A percentile compares a stretch with the other conserved stretches of the same genome.
Conservation (phyloP, 75 land plant genomes). For the Picea sitchensis region DNA sequence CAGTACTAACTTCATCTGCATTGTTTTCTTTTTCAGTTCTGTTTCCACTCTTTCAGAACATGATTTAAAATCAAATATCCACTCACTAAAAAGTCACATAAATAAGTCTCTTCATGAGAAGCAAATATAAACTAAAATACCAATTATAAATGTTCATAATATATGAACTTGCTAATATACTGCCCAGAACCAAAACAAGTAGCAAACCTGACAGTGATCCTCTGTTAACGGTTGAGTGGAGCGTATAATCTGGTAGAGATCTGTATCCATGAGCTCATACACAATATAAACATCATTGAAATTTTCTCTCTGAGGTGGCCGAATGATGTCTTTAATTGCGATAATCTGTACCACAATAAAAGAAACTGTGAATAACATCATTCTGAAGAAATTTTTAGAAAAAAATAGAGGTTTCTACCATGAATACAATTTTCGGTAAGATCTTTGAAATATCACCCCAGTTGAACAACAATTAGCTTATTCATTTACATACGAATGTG, state of each 20-base stretch:
- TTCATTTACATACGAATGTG: background rate
- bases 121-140: background rate
- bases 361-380: constrained; percentile 24
- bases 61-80: background rate
- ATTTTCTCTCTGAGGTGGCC: constrained; percentile 60
- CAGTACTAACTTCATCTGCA: background rate
- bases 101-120: background rate
- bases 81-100: background rate
- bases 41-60: background rate
- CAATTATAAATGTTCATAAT: background rate
- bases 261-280: constrained; percentile 85
- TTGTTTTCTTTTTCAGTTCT: background rate
- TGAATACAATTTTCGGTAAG: background rate
- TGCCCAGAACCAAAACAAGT: background rate
- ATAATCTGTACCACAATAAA: constrained; percentile 10
- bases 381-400: background rate
- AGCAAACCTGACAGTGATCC: constrained; percentile 56
- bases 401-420: background rate
- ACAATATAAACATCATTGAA: constrained; percentile 79
- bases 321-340: constrained; percentile 72
- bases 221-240: constrained; percentile 58
- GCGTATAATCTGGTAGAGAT: constrained; percentile 72
- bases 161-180: background rate
- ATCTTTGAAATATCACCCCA: background rate
- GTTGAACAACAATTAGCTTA: background rate